These are phyloP conservation scores for Candida fluviatilis DNA, from an alignment of 805 yeast genomes.

Conservation along the genomic window DNA sequence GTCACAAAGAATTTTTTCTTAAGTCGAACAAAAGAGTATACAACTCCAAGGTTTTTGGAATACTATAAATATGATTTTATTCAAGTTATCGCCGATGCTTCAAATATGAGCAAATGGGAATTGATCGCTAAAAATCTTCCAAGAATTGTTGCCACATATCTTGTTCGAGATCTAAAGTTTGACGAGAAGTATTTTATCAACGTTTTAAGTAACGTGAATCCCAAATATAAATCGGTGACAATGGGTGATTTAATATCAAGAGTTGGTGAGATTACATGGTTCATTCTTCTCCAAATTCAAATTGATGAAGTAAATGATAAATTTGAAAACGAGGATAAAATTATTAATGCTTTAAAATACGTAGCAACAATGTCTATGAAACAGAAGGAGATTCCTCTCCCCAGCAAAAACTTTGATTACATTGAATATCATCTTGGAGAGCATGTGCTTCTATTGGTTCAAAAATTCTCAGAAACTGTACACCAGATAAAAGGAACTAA, in stretches of 20 bases:
- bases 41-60: conserved; percentile 72
- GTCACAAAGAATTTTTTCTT: conserved; percentile 61
- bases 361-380: conserved; percentile 26
- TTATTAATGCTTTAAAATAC: conserved; percentile 41
- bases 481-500: conserved; percentile 69
- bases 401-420: conserved; percentile 15
- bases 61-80: conserved; percentile 62
- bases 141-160: conserved; percentile 53
- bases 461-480: conserved; percentile 72
- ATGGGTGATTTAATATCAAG: conserved; percentile 32
- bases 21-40: conserved; percentile 63
- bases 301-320: conserved; percentile 23
- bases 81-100: conserved; percentile 54
- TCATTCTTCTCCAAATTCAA: conserved; percentile 27
- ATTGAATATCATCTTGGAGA: conserved; percentile 40
- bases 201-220: conserved; percentile 50
- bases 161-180: conserved; percentile 47
- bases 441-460: conserved; percentile 70
- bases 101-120: conserved; percentile 41
- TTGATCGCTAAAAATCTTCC: conserved; percentile 48
- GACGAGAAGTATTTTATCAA: conserved; percentile 48
- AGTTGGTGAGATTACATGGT: conserved; percentile 39
- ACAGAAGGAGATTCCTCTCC: conserved; percentile 10
- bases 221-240: conserved; percentile 34
- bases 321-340: conserved; percentile 28